Conservation (phyloP, 2,329 filamentous ascomycete species). For the Colletotrichum navitas region DNA sequence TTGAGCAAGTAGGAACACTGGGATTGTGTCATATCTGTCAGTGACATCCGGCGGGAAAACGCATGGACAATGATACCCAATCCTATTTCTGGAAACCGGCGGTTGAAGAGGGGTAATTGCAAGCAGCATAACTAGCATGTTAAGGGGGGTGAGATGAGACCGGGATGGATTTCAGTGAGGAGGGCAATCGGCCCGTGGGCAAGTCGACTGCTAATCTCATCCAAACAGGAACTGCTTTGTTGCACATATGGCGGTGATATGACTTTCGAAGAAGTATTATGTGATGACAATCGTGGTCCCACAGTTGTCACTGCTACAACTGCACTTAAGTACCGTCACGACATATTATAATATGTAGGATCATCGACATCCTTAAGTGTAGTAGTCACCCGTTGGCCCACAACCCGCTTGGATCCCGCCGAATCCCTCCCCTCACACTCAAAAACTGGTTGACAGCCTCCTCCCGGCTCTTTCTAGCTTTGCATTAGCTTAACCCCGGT, state of each 20-base stretch:
- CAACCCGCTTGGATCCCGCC: constrained; percentile 27
- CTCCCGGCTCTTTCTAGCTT: neutral
- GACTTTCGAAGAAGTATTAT: no score
- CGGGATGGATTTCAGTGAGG: neutral
- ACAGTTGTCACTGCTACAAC: no score
- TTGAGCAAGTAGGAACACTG: neutral
- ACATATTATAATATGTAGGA: neutral
- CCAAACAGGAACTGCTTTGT: constrained; percentile 6
- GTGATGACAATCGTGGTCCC: no score
- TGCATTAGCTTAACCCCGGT: constrained; percentile 15
- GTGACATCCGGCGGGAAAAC: neutral
- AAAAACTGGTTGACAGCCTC: constrained; percentile 2
- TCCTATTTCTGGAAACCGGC: constrained; percentile 34
- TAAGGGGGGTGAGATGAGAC: constrained; percentile 12
- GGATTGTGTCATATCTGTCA: neutral
- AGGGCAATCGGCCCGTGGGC: neutral
- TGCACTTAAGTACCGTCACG: no score
- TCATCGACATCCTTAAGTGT: constrained; percentile 1
- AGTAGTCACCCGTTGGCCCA: constrained; percentile 24
- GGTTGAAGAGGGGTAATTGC: constrained; percentile 28
- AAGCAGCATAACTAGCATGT: neutral
- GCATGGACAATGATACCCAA: constrained; percentile 14
- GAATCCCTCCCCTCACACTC: constrained; percentile 13
- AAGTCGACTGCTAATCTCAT: constrained; percentile 9
- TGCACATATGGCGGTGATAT: neutral